Evolutionary conservation across 306 rosid species (phyloP).

Genomic region (Prinsepia uniflora): DNA sequence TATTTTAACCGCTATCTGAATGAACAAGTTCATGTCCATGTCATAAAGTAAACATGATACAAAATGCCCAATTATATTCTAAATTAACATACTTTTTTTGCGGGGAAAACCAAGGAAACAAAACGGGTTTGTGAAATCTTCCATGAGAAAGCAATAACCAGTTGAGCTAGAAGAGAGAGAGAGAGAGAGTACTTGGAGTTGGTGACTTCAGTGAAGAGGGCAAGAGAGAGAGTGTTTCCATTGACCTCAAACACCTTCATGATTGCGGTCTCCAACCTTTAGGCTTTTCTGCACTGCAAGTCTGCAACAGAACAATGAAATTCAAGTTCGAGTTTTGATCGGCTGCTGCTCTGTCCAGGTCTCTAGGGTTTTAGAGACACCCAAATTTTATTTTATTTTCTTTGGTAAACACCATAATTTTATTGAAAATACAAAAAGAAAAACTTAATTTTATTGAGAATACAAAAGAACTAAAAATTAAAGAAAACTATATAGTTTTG

Average conservation of each 20-base stretch:
- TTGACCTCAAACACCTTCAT: constrained; percentile 63
- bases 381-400: too few relatives aligned
- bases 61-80: background rate
- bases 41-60: background rate
- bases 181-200: constrained; percentile 60
- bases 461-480: background rate
- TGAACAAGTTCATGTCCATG: background rate
- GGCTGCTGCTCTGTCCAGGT: background rate
- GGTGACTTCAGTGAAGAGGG: constrained; percentile 69
- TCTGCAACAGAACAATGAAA: constrained; percentile 1
- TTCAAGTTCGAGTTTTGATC: background rate
- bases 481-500: too few relatives aligned
- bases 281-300: background rate
- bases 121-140: background rate
- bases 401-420: background rate
- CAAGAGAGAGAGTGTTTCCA: constrained; percentile 50
- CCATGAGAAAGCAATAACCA: constrained; percentile 3
- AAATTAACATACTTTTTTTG: background rate
- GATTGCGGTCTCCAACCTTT: constrained; percentile 29
- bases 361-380: background rate
- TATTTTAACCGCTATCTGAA: background rate
- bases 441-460: background rate
- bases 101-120: background rate
- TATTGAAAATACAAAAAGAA: background rate
- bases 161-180: background rate